Conservation (phyloP, 2,329 filamentous ascomycete genomes). For the Phialocephala subalpina region DNA sequence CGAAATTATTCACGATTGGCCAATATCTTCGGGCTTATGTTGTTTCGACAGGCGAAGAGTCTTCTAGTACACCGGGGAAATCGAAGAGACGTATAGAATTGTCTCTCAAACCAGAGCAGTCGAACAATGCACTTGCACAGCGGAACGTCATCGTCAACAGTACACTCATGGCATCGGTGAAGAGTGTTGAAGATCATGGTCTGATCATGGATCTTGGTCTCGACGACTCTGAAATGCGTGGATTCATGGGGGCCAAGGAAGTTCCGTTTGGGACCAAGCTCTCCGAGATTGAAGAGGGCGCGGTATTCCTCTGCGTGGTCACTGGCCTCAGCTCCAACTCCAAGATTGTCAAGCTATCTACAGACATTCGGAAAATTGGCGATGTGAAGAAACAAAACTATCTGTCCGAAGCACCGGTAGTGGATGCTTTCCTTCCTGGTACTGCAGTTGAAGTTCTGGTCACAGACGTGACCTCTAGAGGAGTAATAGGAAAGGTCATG, state of each 20-base stretch:
- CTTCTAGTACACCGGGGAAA: constrained; percentile 51
- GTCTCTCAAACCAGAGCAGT: constrained; percentile 79
- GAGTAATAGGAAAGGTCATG: constrained; percentile 90
- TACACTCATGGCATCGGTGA: constrained; percentile 86
- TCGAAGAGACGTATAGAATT: constrained; percentile 86
- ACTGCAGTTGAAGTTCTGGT: constrained; percentile 88
- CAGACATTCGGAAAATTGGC: constrained; percentile 73
- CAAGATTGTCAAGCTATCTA: constrained; percentile 87
- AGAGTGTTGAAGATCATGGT: constrained; percentile 95
- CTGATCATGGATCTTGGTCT: constrained; percentile 92
- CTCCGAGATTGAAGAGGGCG: constrained; percentile 78
- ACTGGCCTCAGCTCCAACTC: constrained; percentile 77
- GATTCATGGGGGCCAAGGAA: constrained; percentile 87
- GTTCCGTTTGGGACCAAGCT: constrained; percentile 72
- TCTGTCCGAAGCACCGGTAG: constrained; percentile 80
- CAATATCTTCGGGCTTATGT: constrained; percentile 91
- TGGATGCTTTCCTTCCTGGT: constrained; percentile 90
- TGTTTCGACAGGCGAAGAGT: constrained; percentile 76
- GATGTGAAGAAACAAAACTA: constrained; percentile 70
- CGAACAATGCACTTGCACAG: constrained; percentile 78
- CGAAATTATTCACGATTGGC: constrained; percentile 79
- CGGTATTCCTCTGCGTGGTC: constrained; percentile 85
- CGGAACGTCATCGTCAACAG: constrained; percentile 78
- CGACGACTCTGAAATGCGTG: constrained; percentile 70
- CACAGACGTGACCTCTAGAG: constrained; percentile 75